Conservation (phyloP, 305 asterid genomes). For the Withania somnifera region DNA sequence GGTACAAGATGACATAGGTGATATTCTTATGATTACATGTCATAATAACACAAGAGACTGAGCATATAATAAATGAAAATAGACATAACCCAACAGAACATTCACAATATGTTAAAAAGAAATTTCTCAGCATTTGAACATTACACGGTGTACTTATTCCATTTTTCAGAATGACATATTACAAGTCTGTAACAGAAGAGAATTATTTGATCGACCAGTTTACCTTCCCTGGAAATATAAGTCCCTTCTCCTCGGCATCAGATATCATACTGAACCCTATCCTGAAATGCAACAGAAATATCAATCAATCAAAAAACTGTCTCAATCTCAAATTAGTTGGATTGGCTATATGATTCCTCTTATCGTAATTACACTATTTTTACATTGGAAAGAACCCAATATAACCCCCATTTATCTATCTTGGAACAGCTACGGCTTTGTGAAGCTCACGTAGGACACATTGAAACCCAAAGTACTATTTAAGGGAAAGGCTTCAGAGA, state of each 20-base stretch:
- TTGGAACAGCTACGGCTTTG: background rate
- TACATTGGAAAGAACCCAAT: background rate
- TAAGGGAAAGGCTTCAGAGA: background rate
- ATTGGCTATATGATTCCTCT: background rate
- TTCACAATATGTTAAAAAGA: background rate
- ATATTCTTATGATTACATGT: background rate
- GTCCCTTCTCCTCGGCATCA: slow-evolving; percentile 89
- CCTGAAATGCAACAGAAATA: slow-evolving; percentile 42
- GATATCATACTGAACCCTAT: slow-evolving; percentile 83
- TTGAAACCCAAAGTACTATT: background rate
- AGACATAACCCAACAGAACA: background rate
- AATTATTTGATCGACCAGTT: background rate
- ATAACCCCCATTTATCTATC: background rate
- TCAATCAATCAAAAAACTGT: background rate
- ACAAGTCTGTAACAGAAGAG: background rate
- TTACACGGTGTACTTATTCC: background rate
- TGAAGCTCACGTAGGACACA: background rate
- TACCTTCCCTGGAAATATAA: slow-evolving; percentile 90
- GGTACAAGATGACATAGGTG: background rate
- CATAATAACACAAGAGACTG: background rate
- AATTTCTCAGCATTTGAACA: background rate
- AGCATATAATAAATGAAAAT: background rate
- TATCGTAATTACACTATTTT: background rate
- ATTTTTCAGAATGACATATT: background rate
- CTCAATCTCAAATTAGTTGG: background rate